Conservation (phyloP, 2,329 filamentous ascomycete species). For the Sarocladium brachiariae region DNA sequence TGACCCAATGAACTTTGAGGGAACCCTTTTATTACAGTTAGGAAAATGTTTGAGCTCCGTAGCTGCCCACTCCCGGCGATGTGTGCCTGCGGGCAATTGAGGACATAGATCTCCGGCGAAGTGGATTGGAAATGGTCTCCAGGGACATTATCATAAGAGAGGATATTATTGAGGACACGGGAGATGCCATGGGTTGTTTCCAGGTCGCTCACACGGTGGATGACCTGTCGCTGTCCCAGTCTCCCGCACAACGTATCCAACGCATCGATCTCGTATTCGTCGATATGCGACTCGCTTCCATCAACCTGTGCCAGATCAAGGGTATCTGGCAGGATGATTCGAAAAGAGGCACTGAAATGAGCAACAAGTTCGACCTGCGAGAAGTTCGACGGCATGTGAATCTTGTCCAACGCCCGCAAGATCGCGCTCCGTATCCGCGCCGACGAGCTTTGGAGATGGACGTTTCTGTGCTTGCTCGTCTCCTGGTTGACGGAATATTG, state of each 20-base stretch:
- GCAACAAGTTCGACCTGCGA: slow-evolving; percentile 27
- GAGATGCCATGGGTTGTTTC: slow-evolving; percentile 29
- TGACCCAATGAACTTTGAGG: not conserved
- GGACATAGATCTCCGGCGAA: slow-evolving; percentile 25
- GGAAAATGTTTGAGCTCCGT: slow-evolving; percentile 17
- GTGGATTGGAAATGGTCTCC: slow-evolving; percentile 17
- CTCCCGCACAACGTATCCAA: slow-evolving; percentile 27
- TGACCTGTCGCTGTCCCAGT: slow-evolving; percentile 26
- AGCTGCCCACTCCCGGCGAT: slow-evolving; percentile 29
- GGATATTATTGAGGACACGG: slow-evolving; percentile 26
- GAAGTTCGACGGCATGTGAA: slow-evolving; percentile 26
- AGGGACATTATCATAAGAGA: slow-evolving; percentile 27
- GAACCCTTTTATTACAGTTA: slow-evolving; percentile 16
- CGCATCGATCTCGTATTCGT: slow-evolving; percentile 29
- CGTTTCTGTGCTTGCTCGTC: slow-evolving; percentile 19
- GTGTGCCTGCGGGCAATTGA: slow-evolving; percentile 31
- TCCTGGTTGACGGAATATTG: slow-evolving; percentile 30
- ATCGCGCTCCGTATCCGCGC: slow-evolving; percentile 30
- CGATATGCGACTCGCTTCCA: slow-evolving; percentile 18
- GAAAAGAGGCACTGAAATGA: slow-evolving; percentile 27
- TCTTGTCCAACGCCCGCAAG: slow-evolving; percentile 26
- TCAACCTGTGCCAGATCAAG: slow-evolving; percentile 21
- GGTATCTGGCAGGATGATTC: slow-evolving; percentile 31
- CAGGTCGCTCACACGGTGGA: slow-evolving; percentile 32
- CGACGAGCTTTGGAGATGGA: slow-evolving; percentile 25